Base-by-base conservation (phyloP, 345 rosid genomes). In the Rhodomyrtus tomentosa region DNA sequence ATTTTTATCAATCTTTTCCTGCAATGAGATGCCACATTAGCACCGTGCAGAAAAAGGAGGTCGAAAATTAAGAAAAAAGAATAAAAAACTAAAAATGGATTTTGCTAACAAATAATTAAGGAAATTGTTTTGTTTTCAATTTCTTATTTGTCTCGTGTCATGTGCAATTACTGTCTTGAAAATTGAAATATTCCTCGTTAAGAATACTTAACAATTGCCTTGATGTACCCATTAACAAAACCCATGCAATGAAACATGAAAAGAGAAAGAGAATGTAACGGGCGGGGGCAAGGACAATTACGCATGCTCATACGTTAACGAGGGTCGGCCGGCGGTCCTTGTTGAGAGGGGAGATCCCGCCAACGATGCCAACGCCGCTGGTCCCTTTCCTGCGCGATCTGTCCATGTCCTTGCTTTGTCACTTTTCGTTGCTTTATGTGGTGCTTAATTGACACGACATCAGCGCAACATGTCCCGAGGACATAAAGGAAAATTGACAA, bases 301-400 rank as follows among this genome's bases (percentile, higher is more conserved):
- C n/a, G n/a, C n/a, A n/a, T n/a, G n/a, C n/a, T n/a, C n/a, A n/a
- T n/a, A n/a, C n/a, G n/a, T n/a, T n/a, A n/a, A n/a, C n/a, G n/a
- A n/a, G n/a, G n/a, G n/a, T n/a, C n/a, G n/a, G n/a, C n/a, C n/a
- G n/a, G n/a, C n/a, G n/a, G n/a, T n/a, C n/a, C n/a, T n/a, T n/a
- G n/a, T n/a, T n/a, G n/a, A n/a, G n/a, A n/a, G n/a, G n/a, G n/a
- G n/a, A n/a, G n/a, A n/a, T 27, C 38, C 15, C 10, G 32, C 21
- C 2, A 14, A 1, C 6, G 21, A 59, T 27, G 38, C 1, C 2
- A 0, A 59, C 38, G 10, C 1, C 14, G 2, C 14, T 13, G 72
- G 38, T 14, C 8, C 38, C 72, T 58, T 58, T 58, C 2, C 20
- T 58, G 20, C n/a, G 16, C 4, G 18, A 56, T 56, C 36, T 56